A percentile compares a stretch with the other conserved stretches of the same genome.
phyloP scores from a whole-genome alignment of 1,284 basidiomycete genomes.

The Ustilago trichophora region DNA sequence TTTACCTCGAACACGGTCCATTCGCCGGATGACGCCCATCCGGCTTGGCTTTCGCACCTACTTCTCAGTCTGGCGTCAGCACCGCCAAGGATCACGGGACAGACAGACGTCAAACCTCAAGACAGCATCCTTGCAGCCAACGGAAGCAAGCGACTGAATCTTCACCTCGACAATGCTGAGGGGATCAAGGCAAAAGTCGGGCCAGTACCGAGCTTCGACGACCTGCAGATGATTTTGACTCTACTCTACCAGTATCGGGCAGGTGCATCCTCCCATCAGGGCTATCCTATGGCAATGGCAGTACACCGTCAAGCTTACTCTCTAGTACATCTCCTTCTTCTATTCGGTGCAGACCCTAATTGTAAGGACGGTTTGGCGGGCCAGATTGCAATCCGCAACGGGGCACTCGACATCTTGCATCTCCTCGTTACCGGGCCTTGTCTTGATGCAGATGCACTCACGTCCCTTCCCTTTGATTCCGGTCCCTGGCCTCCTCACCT shows the following conservation, averaged over 20 bases:
- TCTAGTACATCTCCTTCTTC: constrained; percentile 21
- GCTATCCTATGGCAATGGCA: constrained; percentile 40
- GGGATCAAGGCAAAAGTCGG: constrained; percentile 1
- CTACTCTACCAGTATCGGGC: constrained; percentile 18
- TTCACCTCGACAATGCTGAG: background rate
- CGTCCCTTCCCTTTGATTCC: background rate
- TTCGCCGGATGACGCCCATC: too few species aligned
- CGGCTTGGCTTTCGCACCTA: constrained; percentile 1
- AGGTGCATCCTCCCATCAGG: constrained; percentile 27
- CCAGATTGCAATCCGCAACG: constrained; percentile 36
- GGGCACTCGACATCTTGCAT: constrained; percentile 8
- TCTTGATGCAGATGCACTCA: background rate
- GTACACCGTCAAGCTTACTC: constrained; percentile 26
- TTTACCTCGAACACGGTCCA: too few species aligned
- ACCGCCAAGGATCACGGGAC: too few species aligned
- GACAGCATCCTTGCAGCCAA: too few species aligned
- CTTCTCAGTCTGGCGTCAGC: background rate
- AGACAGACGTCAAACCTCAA: too few species aligned
- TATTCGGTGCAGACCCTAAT: constrained; percentile 22
- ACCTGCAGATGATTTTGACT: constrained; percentile 13
- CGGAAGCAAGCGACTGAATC: too few species aligned
- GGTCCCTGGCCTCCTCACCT: background rate
- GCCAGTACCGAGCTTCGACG: constrained; percentile 8
- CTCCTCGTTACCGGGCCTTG: constrained; percentile 18
- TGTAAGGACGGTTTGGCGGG: constrained; percentile 32